Percentiles rank a stretch among this genome's conserved stretches.
Conservation (phyloP, 1,284 basidiomycete species). For the Sporisorium sorghi region DNA sequence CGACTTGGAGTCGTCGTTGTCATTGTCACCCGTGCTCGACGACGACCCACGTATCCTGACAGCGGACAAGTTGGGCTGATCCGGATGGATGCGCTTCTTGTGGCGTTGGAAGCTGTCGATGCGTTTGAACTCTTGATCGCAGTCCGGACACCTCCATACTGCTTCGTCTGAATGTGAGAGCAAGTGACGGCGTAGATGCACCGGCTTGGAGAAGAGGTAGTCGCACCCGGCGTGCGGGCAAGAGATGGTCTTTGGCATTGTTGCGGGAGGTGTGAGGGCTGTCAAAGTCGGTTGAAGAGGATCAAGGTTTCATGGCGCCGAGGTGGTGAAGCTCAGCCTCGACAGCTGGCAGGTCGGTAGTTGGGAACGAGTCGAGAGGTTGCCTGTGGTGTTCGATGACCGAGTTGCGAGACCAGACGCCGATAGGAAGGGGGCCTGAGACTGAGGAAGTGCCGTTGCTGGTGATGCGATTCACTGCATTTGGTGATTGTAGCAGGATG, state of each 20-base stretch:
- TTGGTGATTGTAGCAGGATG: background rate
- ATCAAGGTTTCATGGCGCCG: background rate
- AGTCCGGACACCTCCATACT: slow-evolving; percentile 45
- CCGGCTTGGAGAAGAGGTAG: slow-evolving; percentile 46
- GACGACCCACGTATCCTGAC: slow-evolving; percentile 23
- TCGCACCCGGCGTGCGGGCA: slow-evolving; percentile 47
- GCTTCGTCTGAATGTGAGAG: slow-evolving; percentile 47
- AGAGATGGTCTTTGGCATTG: slow-evolving; percentile 47
- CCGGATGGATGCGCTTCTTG: slow-evolving; percentile 50
- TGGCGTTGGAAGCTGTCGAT: slow-evolving; percentile 54
- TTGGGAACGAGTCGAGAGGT: background rate
- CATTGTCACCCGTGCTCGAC: background rate
- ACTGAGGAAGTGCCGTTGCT: too few species aligned
- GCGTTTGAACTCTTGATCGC: slow-evolving; percentile 47
- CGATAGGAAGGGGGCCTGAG: too few species aligned
- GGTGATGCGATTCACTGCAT: too few species aligned
- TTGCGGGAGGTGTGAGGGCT: too few species aligned
- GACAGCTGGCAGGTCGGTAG: background rate
- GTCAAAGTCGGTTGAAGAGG: background rate
- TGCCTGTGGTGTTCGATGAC: background rate
- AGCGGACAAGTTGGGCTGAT: slow-evolving; percentile 26
- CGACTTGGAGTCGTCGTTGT: slow-evolving; percentile 11
- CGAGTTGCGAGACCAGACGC: background rate
- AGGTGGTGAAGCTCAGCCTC: background rate
- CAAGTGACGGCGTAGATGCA: slow-evolving; percentile 44